Percentiles rank a stretch among this genome's conserved stretches.
phyloP scores from a whole-genome alignment of 2,329 filamentous ascomycete genomes.

The Colletotrichum eremochloae region DNA sequence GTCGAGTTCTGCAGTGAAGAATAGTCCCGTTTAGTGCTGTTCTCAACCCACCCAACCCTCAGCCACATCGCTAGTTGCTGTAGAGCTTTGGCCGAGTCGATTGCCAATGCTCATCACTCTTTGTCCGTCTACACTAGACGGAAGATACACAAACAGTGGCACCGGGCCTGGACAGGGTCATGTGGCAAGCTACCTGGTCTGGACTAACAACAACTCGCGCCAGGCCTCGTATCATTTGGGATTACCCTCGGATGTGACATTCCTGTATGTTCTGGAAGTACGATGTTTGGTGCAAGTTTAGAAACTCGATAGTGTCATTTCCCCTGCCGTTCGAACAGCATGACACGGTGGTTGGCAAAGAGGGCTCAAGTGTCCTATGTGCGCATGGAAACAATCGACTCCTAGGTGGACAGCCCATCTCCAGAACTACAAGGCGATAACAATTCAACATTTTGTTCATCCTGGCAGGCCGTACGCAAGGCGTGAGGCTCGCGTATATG shows the following conservation, averaged over 20 bases:
- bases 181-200: neutral
- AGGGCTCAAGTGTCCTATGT: neutral
- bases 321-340: neutral
- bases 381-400: neutral
- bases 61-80: too few species aligned
- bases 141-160: neutral
- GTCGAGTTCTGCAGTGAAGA: neutral
- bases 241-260: neutral
- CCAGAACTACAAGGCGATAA: neutral
- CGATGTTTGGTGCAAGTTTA: neutral
- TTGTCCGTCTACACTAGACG: neutral
- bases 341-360: neutral
- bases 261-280: neutral
- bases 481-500: too few species aligned
- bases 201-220: neutral
- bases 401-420: neutral
- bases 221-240: neutral
- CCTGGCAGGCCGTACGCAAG: too few species aligned
- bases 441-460: too few species aligned
- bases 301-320: too few species aligned
- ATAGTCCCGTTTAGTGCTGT: neutral
- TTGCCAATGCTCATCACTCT: neutral
- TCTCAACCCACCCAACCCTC: neutral
- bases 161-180: neutral
- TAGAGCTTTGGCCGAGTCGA: neutral